Evolutionary conservation across 2,329 filamentous ascomycete genomes (phyloP).

Genomic region (Cytospora piceicola): DNA sequence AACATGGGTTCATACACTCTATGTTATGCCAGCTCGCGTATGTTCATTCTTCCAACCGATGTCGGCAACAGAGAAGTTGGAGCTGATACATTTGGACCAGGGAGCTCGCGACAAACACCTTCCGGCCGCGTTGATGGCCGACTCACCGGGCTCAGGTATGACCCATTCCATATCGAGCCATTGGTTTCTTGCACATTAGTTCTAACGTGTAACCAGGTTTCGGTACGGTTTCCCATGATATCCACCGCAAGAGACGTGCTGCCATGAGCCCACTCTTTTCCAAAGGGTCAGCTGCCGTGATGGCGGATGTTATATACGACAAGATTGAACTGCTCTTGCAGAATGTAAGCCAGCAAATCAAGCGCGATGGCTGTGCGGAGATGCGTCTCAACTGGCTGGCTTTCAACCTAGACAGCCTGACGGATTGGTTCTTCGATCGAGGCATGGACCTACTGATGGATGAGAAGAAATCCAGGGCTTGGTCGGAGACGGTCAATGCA

Average conservation of each 20-base stretch:
- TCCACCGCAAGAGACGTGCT: slow-evolving; percentile 29
- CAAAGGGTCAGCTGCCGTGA: slow-evolving; percentile 20
- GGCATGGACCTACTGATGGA: slow-evolving; percentile 2
- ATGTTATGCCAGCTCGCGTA: neutral
- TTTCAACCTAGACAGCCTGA: neutral
- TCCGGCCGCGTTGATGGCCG: slow-evolving; percentile 30
- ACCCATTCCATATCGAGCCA: too few relatives aligned
- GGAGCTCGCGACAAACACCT: slow-evolving; percentile 2
- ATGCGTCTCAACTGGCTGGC: slow-evolving; percentile 25
- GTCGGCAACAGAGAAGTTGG: too few relatives aligned
- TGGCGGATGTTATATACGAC: slow-evolving; percentile 21
- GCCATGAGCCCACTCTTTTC: slow-evolving; percentile 39
- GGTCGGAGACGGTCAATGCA: too few relatives aligned
- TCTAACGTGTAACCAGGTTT: slow-evolving; percentile 15
- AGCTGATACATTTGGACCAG: too few relatives aligned
- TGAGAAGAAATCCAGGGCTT: neutral
- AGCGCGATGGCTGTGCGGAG: too few relatives aligned
- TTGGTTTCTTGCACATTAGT: too few relatives aligned
- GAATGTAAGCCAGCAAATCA: too few relatives aligned
- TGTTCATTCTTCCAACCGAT: too few relatives aligned
- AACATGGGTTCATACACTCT: slow-evolving; percentile 26
- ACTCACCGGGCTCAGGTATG: slow-evolving; percentile 24
- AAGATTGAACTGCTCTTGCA: too few relatives aligned
- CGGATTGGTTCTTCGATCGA: neutral
- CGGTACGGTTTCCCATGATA: slow-evolving; percentile 24